Percentiles rank a stretch among this genome's conserved stretches.
phyloP scores from a whole-genome alignment of 176 grass and related monocot genomes.

The Saccharum officinarum region DNA sequence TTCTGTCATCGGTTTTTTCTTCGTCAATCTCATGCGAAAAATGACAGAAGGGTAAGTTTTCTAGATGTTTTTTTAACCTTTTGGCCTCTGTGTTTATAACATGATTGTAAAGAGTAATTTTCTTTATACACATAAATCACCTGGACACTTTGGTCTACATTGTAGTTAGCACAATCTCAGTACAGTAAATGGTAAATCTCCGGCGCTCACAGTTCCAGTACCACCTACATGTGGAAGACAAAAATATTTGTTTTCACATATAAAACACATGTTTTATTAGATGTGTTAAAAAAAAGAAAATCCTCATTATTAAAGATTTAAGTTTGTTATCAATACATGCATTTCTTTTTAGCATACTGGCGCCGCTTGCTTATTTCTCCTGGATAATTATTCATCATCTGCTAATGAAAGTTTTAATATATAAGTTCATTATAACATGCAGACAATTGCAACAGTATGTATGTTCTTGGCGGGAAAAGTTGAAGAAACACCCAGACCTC shows the following conservation, averaged over 20 bases:
- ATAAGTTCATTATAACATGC: constrained; percentile 30
- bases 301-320: neutral
- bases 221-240: neutral
- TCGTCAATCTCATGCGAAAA: neutral
- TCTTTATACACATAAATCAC: neutral
- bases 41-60: neutral
- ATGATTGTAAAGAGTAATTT: neutral
- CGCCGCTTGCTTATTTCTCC: neutral
- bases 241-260: constrained; percentile 12
- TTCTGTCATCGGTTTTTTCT: neutral
- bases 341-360: neutral
- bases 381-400: neutral
- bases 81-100: neutral
- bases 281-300: neutral
- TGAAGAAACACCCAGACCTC: constrained; percentile 90
- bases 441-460: constrained; percentile 93
- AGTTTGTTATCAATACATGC: neutral
- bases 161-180: neutral
- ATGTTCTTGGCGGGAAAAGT: constrained; percentile 99
- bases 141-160: neutral
- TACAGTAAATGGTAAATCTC: constrained; percentile 12
- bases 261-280: neutral
- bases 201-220: neutral
- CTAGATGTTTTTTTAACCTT: neutral
- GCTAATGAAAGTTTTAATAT: constrained; percentile 10